Evolutionary conservation across 768 basidiomycete species (phyloP), one percentile per base, ranked within the genome.

Genomic region (Termitomyces eurrhizus): DNA sequence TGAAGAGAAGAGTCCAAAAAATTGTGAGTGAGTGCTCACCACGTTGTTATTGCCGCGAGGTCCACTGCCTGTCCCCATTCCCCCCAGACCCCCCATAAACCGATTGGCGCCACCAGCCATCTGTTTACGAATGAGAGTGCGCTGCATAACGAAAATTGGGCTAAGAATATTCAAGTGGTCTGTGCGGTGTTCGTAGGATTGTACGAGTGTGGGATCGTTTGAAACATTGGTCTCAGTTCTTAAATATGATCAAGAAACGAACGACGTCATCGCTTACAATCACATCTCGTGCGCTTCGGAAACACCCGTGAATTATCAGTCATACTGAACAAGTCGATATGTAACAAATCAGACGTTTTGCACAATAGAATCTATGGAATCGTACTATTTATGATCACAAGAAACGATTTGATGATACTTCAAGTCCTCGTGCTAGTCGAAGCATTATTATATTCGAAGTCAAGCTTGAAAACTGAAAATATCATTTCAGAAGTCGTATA

Each of bases 371-470:
- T 39, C 2, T 21, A 48, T 49, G 52, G n/a, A 24, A 41, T 35
- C 56, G 24, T 62, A 55, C 39, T 29, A 37, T 60, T 46, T 45
- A 60, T 35, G 26, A 29, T 75, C 71, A 81, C 54, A 82, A 67
- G 61, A 81, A 78, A 33, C 78, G 72, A 64, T 75, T 80, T n/a
- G 70, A 74, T 1, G 65, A 62, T 0, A 69, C 60, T 14, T 74
- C 71, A 60, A 78, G 69, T n/a, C 80, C 80, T 64, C 73, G 77
- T 18, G 79, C 79, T 65, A 78, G 69, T 54, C 77, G 66, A 26
- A 76, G 58, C 77, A 83, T 75, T 13, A 83, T 73, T 57, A 83
- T 77, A 57, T 84, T 83, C 33, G 81, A 77, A 16, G 76, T 75
- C 48, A 83, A 60, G 62, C 81, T 83, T 54, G 82, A 83, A 66